phyloP scores from a whole-genome alignment of 768 basidiomycete genomes.

The Tylopilus rubrobrunneus region DNA sequence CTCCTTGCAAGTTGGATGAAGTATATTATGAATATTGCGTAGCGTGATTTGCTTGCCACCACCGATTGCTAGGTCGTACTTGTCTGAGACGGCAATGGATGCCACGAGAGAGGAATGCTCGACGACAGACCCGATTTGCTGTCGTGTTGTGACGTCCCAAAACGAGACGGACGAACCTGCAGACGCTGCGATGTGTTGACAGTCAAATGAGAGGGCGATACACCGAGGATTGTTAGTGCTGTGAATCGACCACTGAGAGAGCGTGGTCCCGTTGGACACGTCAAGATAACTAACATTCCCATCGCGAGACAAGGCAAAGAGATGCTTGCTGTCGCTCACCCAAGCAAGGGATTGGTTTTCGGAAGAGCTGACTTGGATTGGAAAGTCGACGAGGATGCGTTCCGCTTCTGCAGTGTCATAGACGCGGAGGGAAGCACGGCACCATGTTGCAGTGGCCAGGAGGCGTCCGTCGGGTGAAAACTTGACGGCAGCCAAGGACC shows the following conservation, averaged over 20 bases:
- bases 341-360: slow-evolving; percentile 10
- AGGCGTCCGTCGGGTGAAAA: slow-evolving; percentile 8
- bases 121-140: slow-evolving; percentile 7
- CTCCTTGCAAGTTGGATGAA: not conserved
- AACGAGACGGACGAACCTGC: slow-evolving; percentile 6
- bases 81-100: slow-evolving; percentile 6
- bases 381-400: not conserved
- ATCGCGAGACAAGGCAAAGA: slow-evolving; percentile 5
- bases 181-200: slow-evolving; percentile 4
- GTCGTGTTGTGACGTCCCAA: slow-evolving; percentile 7
- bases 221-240: not conserved
- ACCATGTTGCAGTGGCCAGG: slow-evolving; percentile 6
- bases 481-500: slow-evolving; percentile 7
- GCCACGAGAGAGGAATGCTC: not conserved
- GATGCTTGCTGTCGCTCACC: slow-evolving; percentile 3
- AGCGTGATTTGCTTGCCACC: not conserved
- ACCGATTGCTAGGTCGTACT: slow-evolving; percentile 1
- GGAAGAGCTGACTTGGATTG: slow-evolving; percentile 1
- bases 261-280: not conserved
- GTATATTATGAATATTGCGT: not conserved
- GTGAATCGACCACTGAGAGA: slow-evolving; percentile 2
- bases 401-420: not conserved
- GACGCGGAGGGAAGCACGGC: not conserved
- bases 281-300: slow-evolving; percentile 4
- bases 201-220: slow-evolving; percentile 3